These are phyloP conservation scores for Plenodomus tracheiphilus DNA, from an alignment of 2,329 filamentous ascomycete species.

Conservation along the genomic window DNA sequence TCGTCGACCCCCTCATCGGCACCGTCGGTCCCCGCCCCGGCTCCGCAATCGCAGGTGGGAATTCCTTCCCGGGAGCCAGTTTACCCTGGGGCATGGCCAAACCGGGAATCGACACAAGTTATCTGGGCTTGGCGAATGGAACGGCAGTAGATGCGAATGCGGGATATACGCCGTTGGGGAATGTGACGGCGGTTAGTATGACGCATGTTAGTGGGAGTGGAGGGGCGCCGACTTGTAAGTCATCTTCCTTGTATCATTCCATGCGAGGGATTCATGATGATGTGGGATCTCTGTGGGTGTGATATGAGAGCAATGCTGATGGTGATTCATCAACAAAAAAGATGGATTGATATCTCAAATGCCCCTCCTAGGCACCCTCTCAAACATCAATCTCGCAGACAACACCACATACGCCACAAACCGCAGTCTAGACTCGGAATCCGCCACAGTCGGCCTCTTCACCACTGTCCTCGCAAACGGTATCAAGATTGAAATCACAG, in stretches of 20 bases:
- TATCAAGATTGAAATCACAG: slow-evolving; percentile 27
- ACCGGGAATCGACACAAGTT: slow-evolving; percentile 28
- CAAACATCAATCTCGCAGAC: slow-evolving; percentile 39
- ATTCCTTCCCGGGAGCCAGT: slow-evolving; percentile 30
- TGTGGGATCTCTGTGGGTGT: too few relatives aligned
- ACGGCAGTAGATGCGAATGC: slow-evolving; percentile 25
- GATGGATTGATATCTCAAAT: slow-evolving; percentile 36
- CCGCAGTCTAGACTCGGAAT: slow-evolving; percentile 18
- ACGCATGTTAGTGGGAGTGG: slow-evolving; percentile 29
- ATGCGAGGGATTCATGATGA: too few relatives aligned
- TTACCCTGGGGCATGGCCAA: slow-evolving; percentile 34
- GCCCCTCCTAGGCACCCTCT: slow-evolving; percentile 37
- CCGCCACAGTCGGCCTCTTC: slow-evolving; percentile 28
- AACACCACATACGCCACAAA: slow-evolving; percentile 39
- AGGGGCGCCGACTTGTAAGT: slow-evolving; percentile 15
- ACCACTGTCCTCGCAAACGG: slow-evolving; percentile 29
- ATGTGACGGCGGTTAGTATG: slow-evolving; percentile 34
- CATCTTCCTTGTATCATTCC: too few relatives aligned
- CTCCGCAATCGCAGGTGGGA: slow-evolving; percentile 24
- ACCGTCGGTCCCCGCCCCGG: slow-evolving; percentile 45
- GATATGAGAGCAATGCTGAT: too few relatives aligned
- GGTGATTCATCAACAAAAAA: too few relatives aligned
- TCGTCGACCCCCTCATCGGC: slow-evolving; percentile 48
- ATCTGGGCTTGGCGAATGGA: slow-evolving; percentile 17
- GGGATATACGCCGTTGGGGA: slow-evolving; percentile 35